phyloP scores from a whole-genome alignment of 2,329 filamentous ascomycete species.

The Pestalotiopsis sp. region DNA sequence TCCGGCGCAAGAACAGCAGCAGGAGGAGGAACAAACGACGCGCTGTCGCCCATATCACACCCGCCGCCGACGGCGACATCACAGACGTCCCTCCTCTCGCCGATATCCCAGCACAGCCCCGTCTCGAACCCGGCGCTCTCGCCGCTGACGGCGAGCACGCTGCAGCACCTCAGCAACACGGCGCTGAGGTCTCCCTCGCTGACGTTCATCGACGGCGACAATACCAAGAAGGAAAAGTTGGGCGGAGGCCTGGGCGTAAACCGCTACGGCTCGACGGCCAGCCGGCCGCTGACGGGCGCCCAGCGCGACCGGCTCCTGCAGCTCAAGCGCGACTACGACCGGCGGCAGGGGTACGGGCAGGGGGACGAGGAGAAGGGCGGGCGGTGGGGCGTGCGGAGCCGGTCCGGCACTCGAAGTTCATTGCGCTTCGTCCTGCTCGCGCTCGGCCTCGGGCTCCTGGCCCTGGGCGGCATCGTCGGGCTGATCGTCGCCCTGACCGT shows the following conservation, averaged over 20 bases:
- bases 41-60: not conserved
- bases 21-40: not conserved
- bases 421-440: not conserved
- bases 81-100: not conserved
- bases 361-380: conserved; percentile 3
- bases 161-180: not conserved
- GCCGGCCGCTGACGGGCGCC: conserved; percentile 2
- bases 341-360: not conserved
- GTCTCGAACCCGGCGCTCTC: not conserved
- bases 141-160: not conserved
- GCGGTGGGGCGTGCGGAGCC: not conserved
- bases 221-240: not conserved
- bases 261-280: not conserved
- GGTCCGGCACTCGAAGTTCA: not conserved
- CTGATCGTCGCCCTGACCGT: conserved; percentile 1
- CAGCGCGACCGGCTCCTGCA: conserved; percentile 10
- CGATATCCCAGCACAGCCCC: not conserved
- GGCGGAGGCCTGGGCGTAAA: not conserved
- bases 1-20: not conserved
- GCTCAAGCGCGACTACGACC: conserved; percentile 10
- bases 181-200: not conserved
- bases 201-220: not conserved
- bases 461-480: conserved; percentile 6
- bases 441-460: conserved; percentile 1
- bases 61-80: not conserved